Evolutionary conservation across 2,329 filamentous ascomycete genomes (phyloP).

Genomic region (Colletotrichum noveboracense): DNA sequence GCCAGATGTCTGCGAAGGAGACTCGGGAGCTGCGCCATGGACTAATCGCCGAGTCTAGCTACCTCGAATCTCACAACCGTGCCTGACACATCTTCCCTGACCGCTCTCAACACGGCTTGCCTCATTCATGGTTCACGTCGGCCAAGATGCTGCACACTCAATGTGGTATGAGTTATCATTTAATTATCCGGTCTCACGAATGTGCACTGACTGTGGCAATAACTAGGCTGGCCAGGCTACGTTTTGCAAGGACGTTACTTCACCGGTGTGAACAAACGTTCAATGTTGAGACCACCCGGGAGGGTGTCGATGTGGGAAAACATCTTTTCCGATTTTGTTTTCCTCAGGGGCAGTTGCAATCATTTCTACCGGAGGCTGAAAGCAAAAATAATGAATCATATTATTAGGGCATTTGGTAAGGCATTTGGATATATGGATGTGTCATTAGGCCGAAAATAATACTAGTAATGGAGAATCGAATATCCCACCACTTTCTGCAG

Average conservation of each 20-base stretch:
- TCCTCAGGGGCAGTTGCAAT: rapidly evolving
- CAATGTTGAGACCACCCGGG: rapidly evolving
- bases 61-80: background rate
- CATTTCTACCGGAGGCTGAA: background rate
- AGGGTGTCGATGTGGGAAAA: rapidly evolving
- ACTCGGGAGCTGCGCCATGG: background rate
- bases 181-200: background rate
- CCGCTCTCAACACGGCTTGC: background rate
- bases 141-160: background rate
- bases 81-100: background rate
- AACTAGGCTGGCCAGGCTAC: background rate
- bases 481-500: rapidly evolving
- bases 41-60: background rate
- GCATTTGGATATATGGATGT: background rate
- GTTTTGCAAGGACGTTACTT: background rate
- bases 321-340: too few species aligned
- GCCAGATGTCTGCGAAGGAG: background rate
- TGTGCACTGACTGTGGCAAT: background rate
- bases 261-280: background rate
- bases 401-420: background rate
- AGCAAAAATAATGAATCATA: background rate
- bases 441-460: too few species aligned
- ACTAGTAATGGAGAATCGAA: background rate
- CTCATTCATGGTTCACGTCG: background rate
- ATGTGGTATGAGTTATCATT: background rate